These are phyloP conservation scores for Fusarium devonianum DNA, from an alignment of 2,329 filamentous ascomycete genomes.

Conservation along the genomic window DNA sequence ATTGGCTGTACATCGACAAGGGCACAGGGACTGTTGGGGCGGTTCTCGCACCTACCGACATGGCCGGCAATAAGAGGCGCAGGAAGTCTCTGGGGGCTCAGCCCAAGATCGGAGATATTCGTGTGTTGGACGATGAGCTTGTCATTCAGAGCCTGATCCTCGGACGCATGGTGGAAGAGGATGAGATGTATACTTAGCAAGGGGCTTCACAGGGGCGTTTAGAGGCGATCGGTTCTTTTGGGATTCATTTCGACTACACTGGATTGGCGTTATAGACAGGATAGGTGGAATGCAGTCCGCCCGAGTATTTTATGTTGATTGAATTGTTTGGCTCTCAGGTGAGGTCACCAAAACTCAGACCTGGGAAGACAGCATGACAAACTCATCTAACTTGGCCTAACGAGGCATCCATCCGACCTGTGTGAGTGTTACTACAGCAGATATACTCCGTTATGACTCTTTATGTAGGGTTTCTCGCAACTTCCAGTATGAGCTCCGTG, in stretches of 20 bases:
- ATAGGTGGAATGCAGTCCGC: not conserved
- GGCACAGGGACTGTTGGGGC: slow-evolving; percentile 61
- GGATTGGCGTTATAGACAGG: slow-evolving; percentile 26
- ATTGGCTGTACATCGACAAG: slow-evolving; percentile 82
- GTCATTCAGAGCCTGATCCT: slow-evolving; percentile 93
- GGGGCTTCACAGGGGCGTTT: slow-evolving; percentile 22
- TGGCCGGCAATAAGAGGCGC: slow-evolving; percentile 50
- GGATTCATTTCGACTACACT: slow-evolving; percentile 10
- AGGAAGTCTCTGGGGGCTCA: slow-evolving; percentile 41
- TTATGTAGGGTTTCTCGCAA: too few species aligned
- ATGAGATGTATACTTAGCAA: slow-evolving; percentile 47
- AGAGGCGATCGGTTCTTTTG: slow-evolving; percentile 22
- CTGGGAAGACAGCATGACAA: too few species aligned
- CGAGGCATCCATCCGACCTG: too few species aligned
- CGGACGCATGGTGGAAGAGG: slow-evolving; percentile 75
- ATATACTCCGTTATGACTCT: too few species aligned
- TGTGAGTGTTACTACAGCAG: too few species aligned
- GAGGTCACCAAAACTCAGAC: too few species aligned
- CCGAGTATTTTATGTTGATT: slow-evolving; percentile 15
- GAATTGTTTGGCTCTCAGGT: not conserved
- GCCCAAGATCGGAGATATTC: slow-evolving; percentile 59
- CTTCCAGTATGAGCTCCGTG: too few species aligned
- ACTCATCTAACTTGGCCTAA: too few species aligned
- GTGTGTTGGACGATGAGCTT: slow-evolving; percentile 82
- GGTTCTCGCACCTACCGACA: slow-evolving; percentile 51